Conservation (phyloP, 257 asterid species). For the Anisodus tanguticus region DNA sequence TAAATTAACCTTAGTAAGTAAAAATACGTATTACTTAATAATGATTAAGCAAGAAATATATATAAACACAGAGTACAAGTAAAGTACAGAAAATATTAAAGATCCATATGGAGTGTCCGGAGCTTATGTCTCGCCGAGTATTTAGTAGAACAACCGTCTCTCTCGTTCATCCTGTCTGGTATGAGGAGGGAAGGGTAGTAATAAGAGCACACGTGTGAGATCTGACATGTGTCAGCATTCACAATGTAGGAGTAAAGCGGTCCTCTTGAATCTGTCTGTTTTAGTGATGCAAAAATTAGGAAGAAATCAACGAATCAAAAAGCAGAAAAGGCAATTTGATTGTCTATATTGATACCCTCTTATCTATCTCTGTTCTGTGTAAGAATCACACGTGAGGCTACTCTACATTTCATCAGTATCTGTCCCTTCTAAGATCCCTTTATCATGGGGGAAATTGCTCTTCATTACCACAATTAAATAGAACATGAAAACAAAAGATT, state of each 20-base stretch:
- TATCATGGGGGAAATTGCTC: background rate
- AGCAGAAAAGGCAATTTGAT: background rate
- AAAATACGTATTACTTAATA: no score
- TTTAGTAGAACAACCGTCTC: no score
- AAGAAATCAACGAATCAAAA: background rate
- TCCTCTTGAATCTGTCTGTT: conserved; percentile 16
- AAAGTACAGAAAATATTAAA: no score
- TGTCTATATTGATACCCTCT: no score
- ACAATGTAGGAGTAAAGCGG: background rate
- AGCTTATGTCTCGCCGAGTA: no score
- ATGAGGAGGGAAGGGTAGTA: background rate
- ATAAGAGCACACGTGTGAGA: conserved; percentile 30
- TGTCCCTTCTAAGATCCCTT: conserved; percentile 21
- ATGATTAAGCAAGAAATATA: no score
- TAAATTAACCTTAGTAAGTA: no score
- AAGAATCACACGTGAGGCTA: conserved; percentile 36
- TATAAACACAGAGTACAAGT: no score
- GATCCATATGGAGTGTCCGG: no score
- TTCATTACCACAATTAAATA: no score
- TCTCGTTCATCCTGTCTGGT: background rate
- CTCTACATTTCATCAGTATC: background rate
- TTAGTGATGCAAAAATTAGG: background rate
- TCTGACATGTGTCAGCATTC: conserved; percentile 35
- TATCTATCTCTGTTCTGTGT: background rate
- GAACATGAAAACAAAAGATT: no score